Percentiles rank a stretch among this genome's conserved stretches.
Evolutionary conservation across 257 asterid genomes (phyloP).

Genomic region (Misopates orontium): DNA sequence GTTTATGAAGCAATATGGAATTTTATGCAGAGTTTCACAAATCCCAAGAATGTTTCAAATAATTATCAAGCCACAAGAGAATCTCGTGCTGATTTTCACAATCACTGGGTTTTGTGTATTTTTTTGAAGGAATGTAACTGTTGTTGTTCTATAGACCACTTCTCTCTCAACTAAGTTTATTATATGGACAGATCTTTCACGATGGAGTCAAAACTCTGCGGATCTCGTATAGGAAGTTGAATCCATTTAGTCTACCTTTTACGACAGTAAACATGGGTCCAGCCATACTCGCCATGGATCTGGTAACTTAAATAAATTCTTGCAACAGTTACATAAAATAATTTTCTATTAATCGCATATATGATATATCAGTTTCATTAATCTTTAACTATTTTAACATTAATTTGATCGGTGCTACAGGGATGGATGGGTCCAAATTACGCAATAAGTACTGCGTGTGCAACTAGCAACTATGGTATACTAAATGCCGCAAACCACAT

Average conservation of each 20-base stretch:
- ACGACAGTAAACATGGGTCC: slow-evolving; percentile 98
- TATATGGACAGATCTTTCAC: slow-evolving; percentile 65
- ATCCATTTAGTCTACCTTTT: slow-evolving; percentile 96
- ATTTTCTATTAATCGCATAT: too few species aligned
- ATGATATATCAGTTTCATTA: too few species aligned
- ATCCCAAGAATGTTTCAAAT: too few species aligned
- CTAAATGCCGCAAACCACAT: slow-evolving; percentile 94
- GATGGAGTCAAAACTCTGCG: slow-evolving; percentile 93
- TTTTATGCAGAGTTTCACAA: too few species aligned
- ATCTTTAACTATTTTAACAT: slow-evolving; percentile 15
- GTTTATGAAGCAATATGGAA: too few species aligned
- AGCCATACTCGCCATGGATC: slow-evolving; percentile 96
- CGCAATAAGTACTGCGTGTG: slow-evolving; percentile 96
- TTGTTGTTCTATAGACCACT: too few species aligned
- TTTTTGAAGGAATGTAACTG: too few species aligned
- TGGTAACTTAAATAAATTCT: slow-evolving; percentile 46
- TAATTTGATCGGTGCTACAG: slow-evolving; percentile 45
- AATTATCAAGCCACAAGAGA: too few species aligned
- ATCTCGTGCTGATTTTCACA: too few species aligned
- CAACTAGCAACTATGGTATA: slow-evolving; percentile 94
- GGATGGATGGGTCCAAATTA: slow-evolving; percentile 99
- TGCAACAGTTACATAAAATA: too few species aligned
- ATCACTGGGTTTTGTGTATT: too few species aligned
- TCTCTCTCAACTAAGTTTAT: slow-evolving; percentile 20
- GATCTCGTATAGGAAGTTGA: slow-evolving; percentile 86